phyloP scores from a whole-genome alignment of 2,329 filamentous ascomycete species.

The Didymella pinodella region DNA sequence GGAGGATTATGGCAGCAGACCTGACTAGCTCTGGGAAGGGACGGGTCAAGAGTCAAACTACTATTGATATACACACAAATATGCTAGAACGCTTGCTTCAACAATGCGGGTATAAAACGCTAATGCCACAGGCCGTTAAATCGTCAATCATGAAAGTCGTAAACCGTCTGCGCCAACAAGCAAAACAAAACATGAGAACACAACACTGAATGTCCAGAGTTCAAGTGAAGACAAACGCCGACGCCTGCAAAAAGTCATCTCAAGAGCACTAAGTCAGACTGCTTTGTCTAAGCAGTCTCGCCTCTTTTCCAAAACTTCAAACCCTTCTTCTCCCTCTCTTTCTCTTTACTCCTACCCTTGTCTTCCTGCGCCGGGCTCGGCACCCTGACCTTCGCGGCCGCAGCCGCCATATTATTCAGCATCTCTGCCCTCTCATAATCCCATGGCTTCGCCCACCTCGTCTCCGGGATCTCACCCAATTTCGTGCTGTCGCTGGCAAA shows the following conservation, averaged over 20 bases:
- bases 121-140: constrained; percentile 15
- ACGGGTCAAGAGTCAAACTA: background rate
- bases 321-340: constrained; percentile 31
- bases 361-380: constrained; percentile 1
- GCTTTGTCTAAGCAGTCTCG: constrained; percentile 12
- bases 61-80: constrained; percentile 11
- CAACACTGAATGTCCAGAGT: background rate
- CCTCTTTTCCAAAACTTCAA: constrained; percentile 33
- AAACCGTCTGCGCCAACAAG: background rate
- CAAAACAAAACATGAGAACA: background rate
- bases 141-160: constrained; percentile 17
- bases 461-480: constrained; percentile 58
- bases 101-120: constrained; percentile 21
- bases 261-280: background rate
- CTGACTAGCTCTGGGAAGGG: background rate
- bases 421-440: constrained; percentile 54
- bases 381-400: constrained; percentile 10
- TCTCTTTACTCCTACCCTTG: constrained; percentile 14
- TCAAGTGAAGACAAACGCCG: background rate
- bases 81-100: constrained; percentile 13
- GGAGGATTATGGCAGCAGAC: background rate
- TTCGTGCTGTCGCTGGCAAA: constrained; percentile 57
- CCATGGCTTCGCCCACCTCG: constrained; percentile 54
- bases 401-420: constrained; percentile 51
- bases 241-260: background rate